Conservation (phyloP, 306 rosid genomes). For the Pyrus bretschneideri region DNA sequence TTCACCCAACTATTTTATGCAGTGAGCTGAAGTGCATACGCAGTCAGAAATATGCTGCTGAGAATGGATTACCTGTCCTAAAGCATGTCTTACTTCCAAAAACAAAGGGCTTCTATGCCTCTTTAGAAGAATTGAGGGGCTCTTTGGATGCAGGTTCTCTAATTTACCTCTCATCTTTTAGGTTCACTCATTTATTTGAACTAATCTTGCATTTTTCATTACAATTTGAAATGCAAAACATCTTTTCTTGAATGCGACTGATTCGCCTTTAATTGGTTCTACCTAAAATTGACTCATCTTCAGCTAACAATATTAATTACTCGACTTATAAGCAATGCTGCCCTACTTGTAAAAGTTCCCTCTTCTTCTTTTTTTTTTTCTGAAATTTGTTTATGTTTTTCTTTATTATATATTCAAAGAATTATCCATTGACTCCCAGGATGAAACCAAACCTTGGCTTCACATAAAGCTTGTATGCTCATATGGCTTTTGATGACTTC, state of each 20-base stretch:
- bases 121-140: conserved; percentile 50
- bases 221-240: not conserved
- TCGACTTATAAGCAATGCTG: not conserved
- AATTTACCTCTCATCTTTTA: conserved; percentile 1
- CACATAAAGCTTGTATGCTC: too few species aligned
- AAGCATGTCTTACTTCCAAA: conserved; percentile 65
- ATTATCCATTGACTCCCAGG: too few species aligned
- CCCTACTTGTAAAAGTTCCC: not conserved
- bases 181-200: not conserved
- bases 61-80: conserved; percentile 56
- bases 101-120: conserved; percentile 66
- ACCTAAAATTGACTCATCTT: not conserved
- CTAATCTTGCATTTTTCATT: not conserved
- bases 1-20: conserved; percentile 13
- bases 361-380: not conserved
- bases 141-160: conserved; percentile 61
- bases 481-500: too few species aligned
- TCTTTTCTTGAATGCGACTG: too few species aligned
- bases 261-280: not conserved
- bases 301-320: not conserved
- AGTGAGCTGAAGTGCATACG: conserved; percentile 71
- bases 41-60: conserved; percentile 67
- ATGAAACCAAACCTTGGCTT: too few species aligned
- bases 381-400: not conserved
- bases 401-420: not conserved